Evolutionary conservation across 2,329 filamentous ascomycete genomes (phyloP), one percentile per base, ranked within the genome.

Genomic region (Pestalotiopsis sp.): DNA sequence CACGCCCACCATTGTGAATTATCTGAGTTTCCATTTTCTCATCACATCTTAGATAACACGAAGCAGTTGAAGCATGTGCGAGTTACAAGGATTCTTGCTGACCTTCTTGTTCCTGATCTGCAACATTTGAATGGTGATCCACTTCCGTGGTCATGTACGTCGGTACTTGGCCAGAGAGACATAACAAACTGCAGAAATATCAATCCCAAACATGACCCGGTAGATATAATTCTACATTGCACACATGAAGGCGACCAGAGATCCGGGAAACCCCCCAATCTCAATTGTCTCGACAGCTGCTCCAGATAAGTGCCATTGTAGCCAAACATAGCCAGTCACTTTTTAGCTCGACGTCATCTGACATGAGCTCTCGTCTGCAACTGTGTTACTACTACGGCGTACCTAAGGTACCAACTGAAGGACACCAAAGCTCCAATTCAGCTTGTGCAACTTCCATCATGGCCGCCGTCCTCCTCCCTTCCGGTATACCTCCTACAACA

Each of bases 31-130:
- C 6, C 14, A 7, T n/a, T 23, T 11, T 20, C 45, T 9, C 9
- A 52, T 52, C 14, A 3, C n/a, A 36, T 2, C 31, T 6, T 9
- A 36, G 6, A 11, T 52, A 45, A 17, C 3, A 45, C 5, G 41
- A 14, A 45, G 12, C 17, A 45, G 17, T 20, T 20, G 20, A 52
- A 52, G 45, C 45, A n/a, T 20, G 45, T 20, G 45, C 20, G 17
- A 20, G 3, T 52, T 52, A 52, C 45, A 52, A 14, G 45, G 45
- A 14, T 20, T 9, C 17, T 20, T 17, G 45, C 45, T 39, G 27
- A 31, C 27, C 14, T 38, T 63, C 27, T 52, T 9, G 59, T 62
- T 62, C 59, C 59, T 62, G 59, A 62, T 62, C 59, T 62, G 59
- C 59, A 62, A 38, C 59, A 17, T 39, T 2, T 62, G 20, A n/a